Evolutionary conservation across 768 basidiomycete genomes (phyloP), one percentile per base, ranked within the genome.

Genomic region (Leucosporidium scottii): DNA sequence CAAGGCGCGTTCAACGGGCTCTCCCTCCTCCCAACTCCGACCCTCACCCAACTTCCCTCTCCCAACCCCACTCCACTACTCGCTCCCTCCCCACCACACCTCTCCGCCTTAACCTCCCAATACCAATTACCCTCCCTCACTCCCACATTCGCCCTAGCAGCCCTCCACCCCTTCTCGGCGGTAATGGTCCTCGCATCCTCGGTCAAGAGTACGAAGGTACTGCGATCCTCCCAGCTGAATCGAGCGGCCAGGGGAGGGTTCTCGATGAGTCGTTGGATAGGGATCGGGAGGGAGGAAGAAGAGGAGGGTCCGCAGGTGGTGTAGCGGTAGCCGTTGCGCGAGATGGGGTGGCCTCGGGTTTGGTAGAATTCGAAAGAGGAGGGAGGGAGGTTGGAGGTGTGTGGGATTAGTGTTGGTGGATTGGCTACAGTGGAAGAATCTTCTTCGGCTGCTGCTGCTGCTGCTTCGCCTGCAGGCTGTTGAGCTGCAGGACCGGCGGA

Each of bases 11-110:
- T 94, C 53, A 98, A 81, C n/a, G 89, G 86, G 10, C 92, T 89
- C 78, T 99, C 96, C 64, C 96, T 82, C 49, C 96, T 81, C 4
- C 85, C 94, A 86, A 91, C 94, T 1, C 96, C 96, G 1, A 98
- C 79, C 23, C 96, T 82, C 47, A 98, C 87, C 79, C 97, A 87
- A 61, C 84, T 30, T 87, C 90, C 76, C 88, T 85, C 13, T 79
- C 78, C 74, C 80, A 78, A 57, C 81, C 79, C 71, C 53, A 73
- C 69, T n/a, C 60, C 65, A 47, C 59, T 74, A 58, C n/a, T 69
- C 70, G 80, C 80, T 3, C 85, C 86, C 28, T 79, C 87, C 1
- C 87, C 89, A 3, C 88, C 88, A 0, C 89, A 87, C 53, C 84
- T 83, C 27, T 87, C 80, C 71, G 98, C 82, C 76, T 84, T 85